These are phyloP conservation scores for Pochonia chlamydosporia DNA, from an alignment of 2,329 filamentous ascomycete genomes.

Conservation along the genomic window DNA sequence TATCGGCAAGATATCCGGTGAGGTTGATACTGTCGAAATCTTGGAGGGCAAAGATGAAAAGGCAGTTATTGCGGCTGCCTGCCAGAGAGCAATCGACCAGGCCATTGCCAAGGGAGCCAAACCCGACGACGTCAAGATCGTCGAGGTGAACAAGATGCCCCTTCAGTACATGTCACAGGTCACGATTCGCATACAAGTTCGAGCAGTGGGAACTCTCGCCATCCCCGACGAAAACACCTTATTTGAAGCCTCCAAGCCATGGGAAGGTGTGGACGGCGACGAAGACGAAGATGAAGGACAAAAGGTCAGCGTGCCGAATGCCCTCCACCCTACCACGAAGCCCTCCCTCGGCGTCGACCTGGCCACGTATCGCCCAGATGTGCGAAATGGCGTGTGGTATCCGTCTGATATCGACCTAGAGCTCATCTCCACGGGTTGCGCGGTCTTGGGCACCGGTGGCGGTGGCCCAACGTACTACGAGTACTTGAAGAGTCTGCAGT, in stretches of 20 bases:
- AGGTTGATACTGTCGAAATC: conserved; percentile 46
- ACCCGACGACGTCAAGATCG: conserved; percentile 32
- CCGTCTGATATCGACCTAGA: conserved; percentile 30
- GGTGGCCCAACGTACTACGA: conserved; percentile 34
- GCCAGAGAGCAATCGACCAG: conserved; percentile 24
- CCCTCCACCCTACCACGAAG: conserved; percentile 22
- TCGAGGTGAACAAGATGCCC: conserved; percentile 38
- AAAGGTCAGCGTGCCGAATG: conserved; percentile 23
- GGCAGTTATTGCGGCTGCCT: conserved; percentile 32
- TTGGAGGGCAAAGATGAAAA: conserved; percentile 31
- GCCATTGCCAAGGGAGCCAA: conserved; percentile 25
- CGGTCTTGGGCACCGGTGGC: conserved; percentile 30
- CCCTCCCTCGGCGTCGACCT: conserved; percentile 25
- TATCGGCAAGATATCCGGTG: conserved; percentile 48
- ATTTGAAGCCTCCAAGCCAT: conserved; percentile 11
- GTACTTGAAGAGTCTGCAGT: conserved; percentile 36
- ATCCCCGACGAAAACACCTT: conserved; percentile 18
- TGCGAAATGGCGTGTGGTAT: conserved; percentile 26
- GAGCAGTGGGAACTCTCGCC: conserved; percentile 26
- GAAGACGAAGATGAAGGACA: conserved; percentile 17
- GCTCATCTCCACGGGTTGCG: conserved; percentile 28
- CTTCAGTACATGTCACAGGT: conserved; percentile 30
- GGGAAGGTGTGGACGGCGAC: neutral
- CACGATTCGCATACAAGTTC: conserved; percentile 27
- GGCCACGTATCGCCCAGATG: conserved; percentile 23